A percentile compares a stretch with the other conserved stretches of the same genome.
These are phyloP conservation scores for Pseudogymnoascus sp. DNA, from an alignment of 2,329 filamentous ascomycete genomes.

Conservation along the genomic window DNA sequence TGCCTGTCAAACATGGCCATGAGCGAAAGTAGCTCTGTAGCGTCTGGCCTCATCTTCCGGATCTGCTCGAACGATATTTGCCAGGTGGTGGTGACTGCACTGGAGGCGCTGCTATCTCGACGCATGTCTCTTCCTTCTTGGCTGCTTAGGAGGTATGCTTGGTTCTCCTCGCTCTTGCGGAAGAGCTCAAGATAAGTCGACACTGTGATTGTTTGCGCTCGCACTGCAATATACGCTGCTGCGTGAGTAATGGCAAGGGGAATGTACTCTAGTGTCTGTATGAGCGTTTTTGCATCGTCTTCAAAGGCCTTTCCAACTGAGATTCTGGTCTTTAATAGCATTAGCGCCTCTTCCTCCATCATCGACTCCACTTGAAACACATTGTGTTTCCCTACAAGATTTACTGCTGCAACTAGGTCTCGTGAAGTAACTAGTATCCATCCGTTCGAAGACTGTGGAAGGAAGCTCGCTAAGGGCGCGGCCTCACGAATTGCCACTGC, in stretches of 20 bases:
- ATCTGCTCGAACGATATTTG: conserved; percentile 34
- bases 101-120: conserved; percentile 27
- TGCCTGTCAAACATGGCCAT: conserved; percentile 21
- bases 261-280: conserved; percentile 21
- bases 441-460: conserved; percentile 8
- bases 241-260: conserved; percentile 27
- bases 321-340: conserved; percentile 9
- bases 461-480: neutral
- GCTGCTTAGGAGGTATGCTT: conserved; percentile 23
- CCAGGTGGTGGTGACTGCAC: conserved; percentile 33
- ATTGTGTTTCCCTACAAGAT: neutral
- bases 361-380: neutral
- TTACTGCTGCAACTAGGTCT: conserved; percentile 1
- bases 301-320: neutral
- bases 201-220: conserved; percentile 25
- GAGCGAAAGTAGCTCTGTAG: conserved; percentile 17
- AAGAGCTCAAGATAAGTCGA: conserved; percentile 34
- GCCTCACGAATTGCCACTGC: neutral
- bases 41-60: conserved; percentile 16
- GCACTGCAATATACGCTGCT: conserved; percentile 21
- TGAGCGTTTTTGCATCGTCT: conserved; percentile 7
- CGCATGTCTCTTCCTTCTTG: conserved; percentile 27
- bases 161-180: conserved; percentile 26
- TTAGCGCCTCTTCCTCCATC: conserved; percentile 1
- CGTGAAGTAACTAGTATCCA: conserved; percentile 11